Evolutionary conservation across 1,284 basidiomycete genomes (phyloP), one percentile per base, ranked within the genome.

Genomic region (Boletus sp.): DNA sequence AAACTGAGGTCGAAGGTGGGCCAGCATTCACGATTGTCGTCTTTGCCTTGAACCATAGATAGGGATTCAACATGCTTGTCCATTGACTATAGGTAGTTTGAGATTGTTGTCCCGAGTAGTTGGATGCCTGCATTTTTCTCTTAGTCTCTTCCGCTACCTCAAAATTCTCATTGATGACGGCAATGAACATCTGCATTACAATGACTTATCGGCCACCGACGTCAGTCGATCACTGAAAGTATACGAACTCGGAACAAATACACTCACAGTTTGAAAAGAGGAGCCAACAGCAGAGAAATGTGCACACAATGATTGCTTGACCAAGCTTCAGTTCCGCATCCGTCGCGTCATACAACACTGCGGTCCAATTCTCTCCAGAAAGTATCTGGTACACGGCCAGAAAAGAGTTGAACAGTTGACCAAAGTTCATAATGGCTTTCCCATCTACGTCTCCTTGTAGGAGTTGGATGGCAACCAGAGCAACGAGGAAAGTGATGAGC

Each of bases 151-250:
- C 95, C 0, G 93, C 92, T 4, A 97, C 82, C 36, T 88, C 79
- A 59, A 98, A 98, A 69, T 96, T 97, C 73, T 97, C 94, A 67
- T 96, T 94, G 76, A 99, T 94, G 45, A 98, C 94, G 29, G 94
- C 95, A 61, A 99, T 94, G 73, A 98, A 97, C 86, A 98, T 91
- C 61, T 97, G 94, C 48, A 96, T 68, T 16, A 98, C 76, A 60
- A 97, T 92, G 72, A 94, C 92, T 93, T n/a, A 5, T 27, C 8
- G 20, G 40, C 8, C 22, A 19, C 34, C 25, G 0, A 10, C 20
- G 35, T 59, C 33, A 51, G 58, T 23, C 14, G 8, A 36, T 30
- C 17, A 34, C 19, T 36, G 12, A 39, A 34, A 3, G 12, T 26
- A 16, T 13, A 16, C 8, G 3, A 38, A 51, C 49, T 38, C 16